Evolutionary conservation across 1,139 yeast species (phyloP).

Genomic region (Geotrichum klebahnii): DNA sequence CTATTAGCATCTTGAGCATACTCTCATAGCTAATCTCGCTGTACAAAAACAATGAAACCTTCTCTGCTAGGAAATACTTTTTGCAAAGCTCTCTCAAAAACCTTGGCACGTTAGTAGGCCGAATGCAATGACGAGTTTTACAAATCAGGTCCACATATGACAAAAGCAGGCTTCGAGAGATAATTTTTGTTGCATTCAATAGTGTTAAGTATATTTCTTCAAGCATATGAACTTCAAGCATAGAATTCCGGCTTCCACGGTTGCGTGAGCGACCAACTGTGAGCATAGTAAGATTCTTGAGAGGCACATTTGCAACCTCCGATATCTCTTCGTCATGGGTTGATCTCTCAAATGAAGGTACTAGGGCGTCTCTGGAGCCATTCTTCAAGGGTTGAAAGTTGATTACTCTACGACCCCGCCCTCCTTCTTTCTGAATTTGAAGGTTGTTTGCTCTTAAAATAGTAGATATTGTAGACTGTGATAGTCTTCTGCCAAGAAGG

Average conservation of each 20-base stretch:
- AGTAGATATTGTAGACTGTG: slow-evolving; percentile 7
- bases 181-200: too few relatives aligned
- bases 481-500: background rate
- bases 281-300: background rate
- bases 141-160: too few relatives aligned
- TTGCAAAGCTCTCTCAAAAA: slow-evolving; percentile 3
- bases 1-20: background rate
- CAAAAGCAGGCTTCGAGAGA: too few relatives aligned
- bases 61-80: slow-evolving; percentile 4
- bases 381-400: background rate
- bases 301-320: slow-evolving; percentile 5
- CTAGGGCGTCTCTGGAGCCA: background rate
- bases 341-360: background rate
- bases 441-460: slow-evolving; percentile 4
- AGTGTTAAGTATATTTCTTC: slow-evolving; percentile 6
- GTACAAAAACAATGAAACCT: background rate
- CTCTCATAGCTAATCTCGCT: background rate
- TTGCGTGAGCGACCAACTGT: background rate
- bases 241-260: background rate
- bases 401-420: slow-evolving; percentile 1
- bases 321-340: too few relatives aligned
- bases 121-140: background rate
- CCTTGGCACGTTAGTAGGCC: background rate
- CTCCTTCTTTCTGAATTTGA: slow-evolving; percentile 6
- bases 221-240: slow-evolving; percentile 1